Evolutionary conservation across 345 rosid species (phyloP).

Genomic region (Arabidopsis suecica): DNA sequence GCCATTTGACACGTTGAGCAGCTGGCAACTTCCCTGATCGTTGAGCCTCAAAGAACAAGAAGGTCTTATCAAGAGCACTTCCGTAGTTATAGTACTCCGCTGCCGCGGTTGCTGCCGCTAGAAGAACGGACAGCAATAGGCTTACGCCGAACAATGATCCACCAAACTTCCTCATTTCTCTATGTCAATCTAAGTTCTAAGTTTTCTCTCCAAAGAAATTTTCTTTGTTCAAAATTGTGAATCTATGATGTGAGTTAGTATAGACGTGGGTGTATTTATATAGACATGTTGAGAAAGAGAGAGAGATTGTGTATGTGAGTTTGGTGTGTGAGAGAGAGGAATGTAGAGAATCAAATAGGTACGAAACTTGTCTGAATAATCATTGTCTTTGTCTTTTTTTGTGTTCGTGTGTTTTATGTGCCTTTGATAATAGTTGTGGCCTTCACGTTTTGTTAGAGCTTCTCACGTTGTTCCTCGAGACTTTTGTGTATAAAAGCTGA

Average conservation of each 20-base stretch:
- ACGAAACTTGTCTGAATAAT: slow-evolving; percentile 30
- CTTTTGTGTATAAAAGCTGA: not conserved
- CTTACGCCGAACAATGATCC: slow-evolving; percentile 37
- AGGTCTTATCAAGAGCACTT: slow-evolving; percentile 64
- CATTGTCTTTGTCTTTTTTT: slow-evolving; percentile 26
- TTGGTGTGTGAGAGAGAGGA: slow-evolving; percentile 20
- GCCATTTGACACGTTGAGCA: slow-evolving; percentile 64
- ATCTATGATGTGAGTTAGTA: not conserved
- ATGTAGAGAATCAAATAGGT: slow-evolving; percentile 26
- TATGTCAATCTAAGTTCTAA: not conserved
- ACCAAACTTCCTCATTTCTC: slow-evolving; percentile 36
- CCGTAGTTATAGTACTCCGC: slow-evolving; percentile 51
- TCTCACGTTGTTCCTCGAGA: slow-evolving; percentile 57
- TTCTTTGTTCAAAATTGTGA: not conserved
- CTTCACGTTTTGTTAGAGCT: slow-evolving; percentile 62
- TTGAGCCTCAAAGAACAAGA: slow-evolving; percentile 75
- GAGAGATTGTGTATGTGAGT: slow-evolving; percentile 31
- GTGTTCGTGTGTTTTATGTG: slow-evolving; percentile 38
- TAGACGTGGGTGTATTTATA: slow-evolving; percentile 23
- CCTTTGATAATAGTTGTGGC: slow-evolving; percentile 46
- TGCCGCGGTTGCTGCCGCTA: slow-evolving; percentile 16
- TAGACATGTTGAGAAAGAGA: slow-evolving; percentile 1
- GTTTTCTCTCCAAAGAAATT: slow-evolving; percentile 3
- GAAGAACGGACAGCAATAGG: slow-evolving; percentile 38
- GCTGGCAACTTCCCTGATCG: slow-evolving; percentile 64